Percentiles rank a stretch among this genome's conserved stretches.
Evolutionary conservation across 2,329 filamentous ascomycete species (phyloP).

Genomic region (Cryphonectria nitschkei): DNA sequence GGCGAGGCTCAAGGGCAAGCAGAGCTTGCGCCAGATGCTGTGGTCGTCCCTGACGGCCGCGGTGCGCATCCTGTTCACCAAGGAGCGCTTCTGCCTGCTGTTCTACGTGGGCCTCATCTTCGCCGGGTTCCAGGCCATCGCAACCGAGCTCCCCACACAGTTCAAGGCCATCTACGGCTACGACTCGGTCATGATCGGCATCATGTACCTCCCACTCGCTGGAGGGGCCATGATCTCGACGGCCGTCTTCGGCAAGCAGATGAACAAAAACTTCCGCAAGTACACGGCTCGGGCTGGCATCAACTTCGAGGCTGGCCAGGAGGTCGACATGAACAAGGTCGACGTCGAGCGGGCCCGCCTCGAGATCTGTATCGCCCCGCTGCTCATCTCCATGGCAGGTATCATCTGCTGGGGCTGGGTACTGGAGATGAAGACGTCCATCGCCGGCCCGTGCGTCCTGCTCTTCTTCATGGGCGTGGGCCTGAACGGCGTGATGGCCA

Average conservation of each 20-base stretch:
- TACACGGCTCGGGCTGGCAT: slow-evolving; percentile 54
- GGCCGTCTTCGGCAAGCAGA: slow-evolving; percentile 49
- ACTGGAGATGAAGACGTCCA: slow-evolving; percentile 41
- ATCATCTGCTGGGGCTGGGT: slow-evolving; percentile 49
- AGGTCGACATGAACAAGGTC: slow-evolving; percentile 40
- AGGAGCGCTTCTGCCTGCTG: slow-evolving; percentile 40
- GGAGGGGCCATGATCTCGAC: slow-evolving; percentile 43
- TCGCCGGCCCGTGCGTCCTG: slow-evolving; percentile 47
- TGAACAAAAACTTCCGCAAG: slow-evolving; percentile 65
- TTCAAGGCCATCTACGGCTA: slow-evolving; percentile 39
- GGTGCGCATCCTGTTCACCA: slow-evolving; percentile 40
- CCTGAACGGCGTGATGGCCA: slow-evolving; percentile 23
- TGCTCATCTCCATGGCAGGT: slow-evolving; percentile 48
- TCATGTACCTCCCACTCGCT: slow-evolving; percentile 45
- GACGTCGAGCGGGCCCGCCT: slow-evolving; percentile 45
- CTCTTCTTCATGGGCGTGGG: slow-evolving; percentile 43
- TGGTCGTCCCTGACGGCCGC: slow-evolving; percentile 39
- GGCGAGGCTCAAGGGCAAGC: slow-evolving; percentile 1
- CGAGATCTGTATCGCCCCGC: slow-evolving; percentile 40
- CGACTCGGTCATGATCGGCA: slow-evolving; percentile 46
- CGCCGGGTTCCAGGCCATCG: slow-evolving; percentile 40
- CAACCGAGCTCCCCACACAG: slow-evolving; percentile 40
- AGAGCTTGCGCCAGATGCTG: slow-evolving; percentile 33
- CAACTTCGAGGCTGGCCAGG: slow-evolving; percentile 49
- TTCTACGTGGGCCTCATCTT: slow-evolving; percentile 42